A percentile compares a stretch with the other conserved stretches of the same genome.
phyloP scores from a whole-genome alignment of 2,329 filamentous ascomycete genomes.

The Apiospora malaysiana region DNA sequence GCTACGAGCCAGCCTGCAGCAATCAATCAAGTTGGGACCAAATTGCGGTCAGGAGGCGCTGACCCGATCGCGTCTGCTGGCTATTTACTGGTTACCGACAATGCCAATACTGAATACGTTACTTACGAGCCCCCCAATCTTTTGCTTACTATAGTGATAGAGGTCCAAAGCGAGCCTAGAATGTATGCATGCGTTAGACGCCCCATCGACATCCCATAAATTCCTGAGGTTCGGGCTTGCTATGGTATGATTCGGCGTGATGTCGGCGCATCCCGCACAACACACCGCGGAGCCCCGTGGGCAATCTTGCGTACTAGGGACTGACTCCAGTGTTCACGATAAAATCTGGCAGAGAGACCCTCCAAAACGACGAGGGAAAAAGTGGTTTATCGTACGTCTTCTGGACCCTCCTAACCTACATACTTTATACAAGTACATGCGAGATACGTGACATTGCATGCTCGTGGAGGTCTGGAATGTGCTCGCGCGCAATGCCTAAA shows the following conservation, averaged over 20 bases:
- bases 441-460: slow-evolving; percentile 7
- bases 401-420: not conserved
- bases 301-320: slow-evolving; percentile 6
- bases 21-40: slow-evolving; percentile 12
- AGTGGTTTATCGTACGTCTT: slow-evolving; percentile 8
- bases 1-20: not conserved
- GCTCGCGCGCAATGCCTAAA: not conserved
- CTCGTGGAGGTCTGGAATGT: not conserved
- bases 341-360: not conserved
- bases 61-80: not conserved
- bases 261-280: slow-evolving; percentile 11
- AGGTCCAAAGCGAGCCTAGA: not conserved
- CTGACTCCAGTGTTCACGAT: not conserved
- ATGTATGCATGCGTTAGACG: not conserved
- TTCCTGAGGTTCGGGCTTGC: not conserved
- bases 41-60: slow-evolving; percentile 2
- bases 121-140: not conserved
- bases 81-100: not conserved
- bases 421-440: not conserved
- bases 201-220: not conserved
- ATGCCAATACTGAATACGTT: too few relatives aligned
- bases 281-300: slow-evolving; percentile 3
- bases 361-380: not conserved
- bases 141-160: not conserved
- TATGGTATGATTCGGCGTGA: slow-evolving; percentile 19